phyloP scores from a whole-genome alignment of 345 rosid genomes.

The Euclidium syriacum region DNA sequence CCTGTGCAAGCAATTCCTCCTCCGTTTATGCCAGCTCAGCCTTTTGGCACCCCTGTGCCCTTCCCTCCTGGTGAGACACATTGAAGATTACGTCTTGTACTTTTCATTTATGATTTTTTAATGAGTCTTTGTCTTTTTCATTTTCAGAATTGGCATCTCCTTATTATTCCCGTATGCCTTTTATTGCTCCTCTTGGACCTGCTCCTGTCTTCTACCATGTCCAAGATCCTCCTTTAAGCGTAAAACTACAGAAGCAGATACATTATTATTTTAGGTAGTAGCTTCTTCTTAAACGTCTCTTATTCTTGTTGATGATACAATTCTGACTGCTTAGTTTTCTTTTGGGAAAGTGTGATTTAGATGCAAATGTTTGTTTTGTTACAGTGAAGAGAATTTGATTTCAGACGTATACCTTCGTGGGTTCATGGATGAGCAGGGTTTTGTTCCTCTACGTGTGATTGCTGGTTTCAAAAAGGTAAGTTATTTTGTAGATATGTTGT shows the following conservation, averaged over 20 bases:
- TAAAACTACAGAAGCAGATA: conserved; percentile 56
- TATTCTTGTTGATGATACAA: background rate
- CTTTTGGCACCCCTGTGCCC: conserved; percentile 47
- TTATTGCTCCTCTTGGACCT: conserved; percentile 35
- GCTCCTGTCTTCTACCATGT: conserved; percentile 41
- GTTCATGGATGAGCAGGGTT: conserved; percentile 89
- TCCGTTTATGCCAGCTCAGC: conserved; percentile 47
- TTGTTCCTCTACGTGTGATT: conserved; percentile 59
- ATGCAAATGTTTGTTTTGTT: conserved; percentile 24
- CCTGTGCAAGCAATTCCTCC: conserved; percentile 43
- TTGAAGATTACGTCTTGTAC: conserved; percentile 8
- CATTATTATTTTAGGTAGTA: conserved; percentile 84
- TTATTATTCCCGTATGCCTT: conserved; percentile 52
- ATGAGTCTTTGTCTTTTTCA: conserved; percentile 7
- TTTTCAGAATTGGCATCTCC: conserved; percentile 49
- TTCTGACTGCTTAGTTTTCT: background rate
- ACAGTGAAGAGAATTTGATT: conserved; percentile 78
- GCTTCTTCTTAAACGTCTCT: background rate
- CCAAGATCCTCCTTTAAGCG: conserved; percentile 49
- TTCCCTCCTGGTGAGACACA: conserved; percentile 54
- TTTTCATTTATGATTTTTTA: conserved; percentile 9
- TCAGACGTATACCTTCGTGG: conserved; percentile 70
- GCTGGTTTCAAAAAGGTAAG: conserved; percentile 81
- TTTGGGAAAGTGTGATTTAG: conserved; percentile 4
- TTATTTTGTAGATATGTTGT: conserved; percentile 6